Percentiles rank a stretch among this genome's conserved stretches.
Evolutionary conservation across 1,139 yeast species (phyloP).

Genomic region (Pichia sp.): DNA sequence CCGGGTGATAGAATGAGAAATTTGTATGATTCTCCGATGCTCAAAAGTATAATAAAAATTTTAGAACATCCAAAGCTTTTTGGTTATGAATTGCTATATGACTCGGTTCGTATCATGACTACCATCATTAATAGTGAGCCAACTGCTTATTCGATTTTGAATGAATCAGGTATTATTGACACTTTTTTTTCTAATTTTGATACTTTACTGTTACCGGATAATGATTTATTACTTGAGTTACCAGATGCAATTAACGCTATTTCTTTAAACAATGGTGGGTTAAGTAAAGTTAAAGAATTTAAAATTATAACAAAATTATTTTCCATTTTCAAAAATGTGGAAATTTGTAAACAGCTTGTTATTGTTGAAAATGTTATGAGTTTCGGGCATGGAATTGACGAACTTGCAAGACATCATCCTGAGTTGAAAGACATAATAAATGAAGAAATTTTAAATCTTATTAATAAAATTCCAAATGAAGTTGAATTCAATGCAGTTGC

Average conservation of each 20-base stretch:
- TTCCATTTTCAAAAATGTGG: constrained; percentile 42
- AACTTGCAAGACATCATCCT: constrained; percentile 78
- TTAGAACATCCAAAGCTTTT: constrained; percentile 53
- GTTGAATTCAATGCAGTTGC: constrained; percentile 36
- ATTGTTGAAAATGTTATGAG: constrained; percentile 38
- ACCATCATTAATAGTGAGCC: constrained; percentile 87
- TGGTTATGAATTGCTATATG: constrained; percentile 64
- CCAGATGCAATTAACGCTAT: constrained; percentile 83
- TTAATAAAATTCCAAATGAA: constrained; percentile 40
- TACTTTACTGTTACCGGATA: constrained; percentile 47
- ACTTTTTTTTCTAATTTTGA: constrained; percentile 53
- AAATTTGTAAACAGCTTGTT: constrained; percentile 44
- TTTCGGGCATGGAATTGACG: constrained; percentile 71
- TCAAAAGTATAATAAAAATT: constrained; percentile 55
- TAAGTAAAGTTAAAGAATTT: constrained; percentile 46
- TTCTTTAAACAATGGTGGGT: constrained; percentile 71
- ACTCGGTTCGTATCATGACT: constrained; percentile 61
- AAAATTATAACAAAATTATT: constrained; percentile 46
- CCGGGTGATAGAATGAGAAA: constrained; percentile 83
- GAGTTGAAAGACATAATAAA: constrained; percentile 57
- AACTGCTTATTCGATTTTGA: constrained; percentile 75
- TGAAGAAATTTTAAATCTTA: constrained; percentile 41
- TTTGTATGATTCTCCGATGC: constrained; percentile 74
- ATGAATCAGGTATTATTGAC: constrained; percentile 72
- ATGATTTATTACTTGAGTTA: constrained; percentile 53